Evolutionary conservation across 2,329 filamentous ascomycete genomes (phyloP).

Genomic region (Juglanconis sp.): DNA sequence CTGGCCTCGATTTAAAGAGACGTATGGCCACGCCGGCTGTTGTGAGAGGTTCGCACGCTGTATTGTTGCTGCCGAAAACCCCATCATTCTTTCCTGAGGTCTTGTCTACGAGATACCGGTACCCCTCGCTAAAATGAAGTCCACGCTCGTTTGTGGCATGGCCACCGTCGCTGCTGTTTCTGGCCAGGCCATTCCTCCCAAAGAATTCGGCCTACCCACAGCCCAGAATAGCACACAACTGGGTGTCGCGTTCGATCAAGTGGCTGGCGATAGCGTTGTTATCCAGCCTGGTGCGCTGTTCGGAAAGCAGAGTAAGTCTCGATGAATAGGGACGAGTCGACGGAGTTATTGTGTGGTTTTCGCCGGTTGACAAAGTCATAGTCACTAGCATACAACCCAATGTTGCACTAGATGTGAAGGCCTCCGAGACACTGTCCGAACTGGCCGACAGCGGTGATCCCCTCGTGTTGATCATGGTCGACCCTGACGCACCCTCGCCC

Average conservation of each 20-base stretch:
- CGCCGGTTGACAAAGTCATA: background rate
- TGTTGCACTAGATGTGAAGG: background rate
- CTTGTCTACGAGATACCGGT: background rate
- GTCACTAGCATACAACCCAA: background rate
- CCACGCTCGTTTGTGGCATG: background rate
- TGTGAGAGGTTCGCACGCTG: too few relatives aligned
- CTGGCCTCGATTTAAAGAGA: background rate
- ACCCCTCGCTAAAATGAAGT: background rate
- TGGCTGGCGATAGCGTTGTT: background rate
- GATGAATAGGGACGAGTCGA: background rate
- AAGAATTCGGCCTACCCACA: background rate
- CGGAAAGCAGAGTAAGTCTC: background rate
- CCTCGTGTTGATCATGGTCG: conserved; percentile 10
- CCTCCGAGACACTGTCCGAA: background rate
- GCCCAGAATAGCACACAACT: background rate
- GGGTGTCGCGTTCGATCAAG: background rate
- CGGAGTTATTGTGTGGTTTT: too few relatives aligned
- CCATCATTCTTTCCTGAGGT: background rate
- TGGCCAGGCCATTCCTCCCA: background rate
- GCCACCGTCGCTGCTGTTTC: background rate
- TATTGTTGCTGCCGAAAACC: background rate
- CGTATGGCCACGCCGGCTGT: too few relatives aligned
- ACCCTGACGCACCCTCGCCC: conserved; percentile 12
- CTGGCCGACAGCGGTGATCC: background rate
- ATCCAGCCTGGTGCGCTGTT: background rate